Evolutionary conservation across 2,329 filamentous ascomycete species (phyloP), one percentile per base, ranked within the genome.

Genomic region (Zymoseptoria ardabiliae): DNA sequence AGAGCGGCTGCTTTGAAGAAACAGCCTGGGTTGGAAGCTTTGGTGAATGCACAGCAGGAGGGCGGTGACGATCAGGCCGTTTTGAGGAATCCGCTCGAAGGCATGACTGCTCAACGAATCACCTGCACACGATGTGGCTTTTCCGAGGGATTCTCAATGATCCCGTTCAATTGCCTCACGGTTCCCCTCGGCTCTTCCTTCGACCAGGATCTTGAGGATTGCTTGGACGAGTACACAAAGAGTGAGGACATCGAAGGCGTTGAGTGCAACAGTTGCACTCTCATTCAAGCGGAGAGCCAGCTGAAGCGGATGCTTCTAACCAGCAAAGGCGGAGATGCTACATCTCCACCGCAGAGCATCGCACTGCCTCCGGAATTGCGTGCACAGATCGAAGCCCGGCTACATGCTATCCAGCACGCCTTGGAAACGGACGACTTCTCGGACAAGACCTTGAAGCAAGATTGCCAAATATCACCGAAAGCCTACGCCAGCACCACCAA

Each of bases 121-220:
- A 89, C 90, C 0, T 99, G 94, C 72, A 87, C 89, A 58, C 80
- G 81, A 52, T 99, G 94, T 71, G 90, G 91, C 7, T 88, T 89
- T 74, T 91, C 90, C 0, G 91, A 96, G 68, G 92, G 92, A 1
- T 80, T 97, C 13, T 91, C 89, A 1, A 84, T 97, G 76, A 95
- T 91, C 20, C 91, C 91, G 0, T 97, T 97, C 79, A 97, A 94
- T 70, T 97, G 91, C 69, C 78, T 97, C 53, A 97, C 93, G 0
- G 83, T 97, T 0, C 91, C 88, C 41, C 83, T 97, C 1, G 90
- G 89, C 0, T 76, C 81, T 4, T 80, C 81, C 53, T 81, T 79
- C 63, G 78, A 81, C 19, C 90, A 92, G 69, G 83, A 91, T 61
- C 76, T 97, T 0, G 85, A 86, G 59, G 87, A 94, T 60, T 87